Evolutionary conservation across 106 monocot genomes (phyloP).

Genomic region (Narthecium ossifragum): DNA sequence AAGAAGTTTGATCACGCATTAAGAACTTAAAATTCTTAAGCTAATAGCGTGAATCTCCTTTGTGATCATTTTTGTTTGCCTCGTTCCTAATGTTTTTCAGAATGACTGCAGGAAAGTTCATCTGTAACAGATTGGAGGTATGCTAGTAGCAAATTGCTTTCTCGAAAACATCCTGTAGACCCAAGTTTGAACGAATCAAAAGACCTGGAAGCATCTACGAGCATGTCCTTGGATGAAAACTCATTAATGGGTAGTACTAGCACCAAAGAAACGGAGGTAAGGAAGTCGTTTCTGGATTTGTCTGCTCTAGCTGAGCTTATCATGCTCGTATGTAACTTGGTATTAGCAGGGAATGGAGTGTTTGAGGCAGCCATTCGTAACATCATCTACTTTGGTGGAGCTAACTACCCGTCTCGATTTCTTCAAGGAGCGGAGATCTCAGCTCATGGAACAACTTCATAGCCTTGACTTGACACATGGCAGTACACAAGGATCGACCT

Average conservation of each 20-base stretch:
- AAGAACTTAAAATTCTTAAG: too few species aligned
- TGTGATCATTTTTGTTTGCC: not conserved
- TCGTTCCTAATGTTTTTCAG: not conserved
- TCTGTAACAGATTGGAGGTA: constrained; percentile 54
- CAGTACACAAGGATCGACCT: constrained; percentile 42
- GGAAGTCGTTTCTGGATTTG: not conserved
- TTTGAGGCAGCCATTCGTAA: constrained; percentile 41
- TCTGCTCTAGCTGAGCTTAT: not conserved
- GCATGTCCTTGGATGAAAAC: constrained; percentile 38
- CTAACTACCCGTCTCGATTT: constrained; percentile 95
- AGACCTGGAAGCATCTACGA: constrained; percentile 54
- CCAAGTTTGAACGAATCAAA: constrained; percentile 41
- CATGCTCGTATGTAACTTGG: not conserved
- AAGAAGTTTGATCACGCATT: too few species aligned
- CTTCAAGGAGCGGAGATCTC: constrained; percentile 89
- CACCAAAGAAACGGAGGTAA: constrained; percentile 53
- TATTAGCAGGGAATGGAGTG: constrained; percentile 37
- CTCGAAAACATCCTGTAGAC: constrained; percentile 52
- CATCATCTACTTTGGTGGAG: constrained; percentile 85
- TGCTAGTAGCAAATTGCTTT: constrained; percentile 34
- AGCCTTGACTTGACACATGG: constrained; percentile 69
- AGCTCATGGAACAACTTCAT: constrained; percentile 95
- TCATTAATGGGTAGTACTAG: constrained; percentile 16
- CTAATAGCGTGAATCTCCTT: too few species aligned
- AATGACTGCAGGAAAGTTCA: constrained; percentile 48